Evolutionary conservation across 768 basidiomycete genomes (phyloP).

Genomic region (Mycena maculata): DNA sequence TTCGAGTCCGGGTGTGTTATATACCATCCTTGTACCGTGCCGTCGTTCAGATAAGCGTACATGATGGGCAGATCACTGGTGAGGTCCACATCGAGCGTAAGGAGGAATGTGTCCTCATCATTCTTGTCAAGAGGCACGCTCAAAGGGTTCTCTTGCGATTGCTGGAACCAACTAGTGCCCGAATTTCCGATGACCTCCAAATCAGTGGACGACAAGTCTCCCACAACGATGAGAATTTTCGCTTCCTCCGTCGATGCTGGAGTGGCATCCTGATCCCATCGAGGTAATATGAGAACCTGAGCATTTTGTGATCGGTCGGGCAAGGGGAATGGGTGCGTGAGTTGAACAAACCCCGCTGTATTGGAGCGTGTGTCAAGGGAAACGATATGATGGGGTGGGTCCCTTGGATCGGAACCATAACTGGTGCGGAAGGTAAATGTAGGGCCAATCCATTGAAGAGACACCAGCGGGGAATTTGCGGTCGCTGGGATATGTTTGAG

Average conservation of each 20-base stretch:
- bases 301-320: slow-evolving; percentile 54
- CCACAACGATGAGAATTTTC: slow-evolving; percentile 57
- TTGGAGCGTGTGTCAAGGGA: slow-evolving; percentile 56
- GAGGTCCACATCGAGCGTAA: slow-evolving; percentile 75
- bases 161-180: slow-evolving; percentile 59
- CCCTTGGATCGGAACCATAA: slow-evolving; percentile 58
- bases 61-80: slow-evolving; percentile 68
- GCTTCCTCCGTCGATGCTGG: slow-evolving; percentile 47
- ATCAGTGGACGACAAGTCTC: slow-evolving; percentile 59
- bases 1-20: slow-evolving; percentile 65
- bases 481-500: slow-evolving; percentile 75
- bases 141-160: slow-evolving; percentile 63
- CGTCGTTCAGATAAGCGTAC: slow-evolving; percentile 83
- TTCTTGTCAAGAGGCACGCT: slow-evolving; percentile 76
- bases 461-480: slow-evolving; percentile 58
- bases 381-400: slow-evolving; percentile 58
- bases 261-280: slow-evolving; percentile 57
- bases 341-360: slow-evolving; percentile 50
- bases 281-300: slow-evolving; percentile 52
- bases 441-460: slow-evolving; percentile 75
- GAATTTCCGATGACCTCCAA: slow-evolving; percentile 58
- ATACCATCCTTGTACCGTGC: slow-evolving; percentile 80
- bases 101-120: slow-evolving; percentile 74
- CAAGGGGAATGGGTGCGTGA: slow-evolving; percentile 55
- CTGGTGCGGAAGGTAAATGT: slow-evolving; percentile 75